A percentile compares a stretch with the other conserved stretches of the same genome.
phyloP scores from a whole-genome alignment of 768 basidiomycete species.

The Leccinum disarticulatum region DNA sequence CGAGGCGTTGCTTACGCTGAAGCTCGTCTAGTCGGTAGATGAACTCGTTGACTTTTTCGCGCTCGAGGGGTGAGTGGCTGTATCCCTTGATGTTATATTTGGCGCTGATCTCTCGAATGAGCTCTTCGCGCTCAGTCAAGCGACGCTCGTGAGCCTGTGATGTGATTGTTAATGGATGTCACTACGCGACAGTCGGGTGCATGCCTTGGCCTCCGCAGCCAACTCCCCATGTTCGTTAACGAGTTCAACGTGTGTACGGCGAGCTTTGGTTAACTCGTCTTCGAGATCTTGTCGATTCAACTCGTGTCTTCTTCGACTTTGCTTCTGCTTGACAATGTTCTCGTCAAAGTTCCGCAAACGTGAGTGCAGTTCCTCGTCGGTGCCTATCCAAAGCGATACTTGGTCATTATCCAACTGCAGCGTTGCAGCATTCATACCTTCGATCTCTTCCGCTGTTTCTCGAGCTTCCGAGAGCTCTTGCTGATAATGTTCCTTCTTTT shows the following conservation, averaged over 20 bases:
- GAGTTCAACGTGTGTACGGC: slow-evolving; percentile 54
- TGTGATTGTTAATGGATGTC: background rate
- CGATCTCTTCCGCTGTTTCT: slow-evolving; percentile 64
- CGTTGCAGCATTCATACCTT: slow-evolving; percentile 39
- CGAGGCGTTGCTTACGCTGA: slow-evolving; percentile 58
- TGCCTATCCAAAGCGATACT: slow-evolving; percentile 43
- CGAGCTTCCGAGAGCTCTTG: slow-evolving; percentile 61
- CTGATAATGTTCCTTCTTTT: slow-evolving; percentile 60
- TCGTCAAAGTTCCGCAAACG: slow-evolving; percentile 61
- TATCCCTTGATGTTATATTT: slow-evolving; percentile 75
- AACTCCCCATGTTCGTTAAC: slow-evolving; percentile 66
- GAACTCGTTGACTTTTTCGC: slow-evolving; percentile 74
- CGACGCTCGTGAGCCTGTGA: slow-evolving; percentile 71
- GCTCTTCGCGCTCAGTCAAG: slow-evolving; percentile 65
- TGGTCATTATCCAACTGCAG: background rate
- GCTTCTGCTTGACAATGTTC: slow-evolving; percentile 51
- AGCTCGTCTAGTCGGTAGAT: slow-evolving; percentile 61
- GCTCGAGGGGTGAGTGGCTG: slow-evolving; percentile 65
- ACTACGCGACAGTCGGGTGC: background rate
- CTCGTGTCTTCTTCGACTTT: slow-evolving; percentile 47
- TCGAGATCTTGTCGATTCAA: slow-evolving; percentile 60
- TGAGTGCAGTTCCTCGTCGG: slow-evolving; percentile 66
- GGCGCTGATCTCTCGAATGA: slow-evolving; percentile 68
- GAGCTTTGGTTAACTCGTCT: slow-evolving; percentile 51
- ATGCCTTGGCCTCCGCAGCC: slow-evolving; percentile 70